These are phyloP conservation scores for Cordyceps sp. DNA, from an alignment of 2,329 filamentous ascomycete species.

Conservation along the genomic window DNA sequence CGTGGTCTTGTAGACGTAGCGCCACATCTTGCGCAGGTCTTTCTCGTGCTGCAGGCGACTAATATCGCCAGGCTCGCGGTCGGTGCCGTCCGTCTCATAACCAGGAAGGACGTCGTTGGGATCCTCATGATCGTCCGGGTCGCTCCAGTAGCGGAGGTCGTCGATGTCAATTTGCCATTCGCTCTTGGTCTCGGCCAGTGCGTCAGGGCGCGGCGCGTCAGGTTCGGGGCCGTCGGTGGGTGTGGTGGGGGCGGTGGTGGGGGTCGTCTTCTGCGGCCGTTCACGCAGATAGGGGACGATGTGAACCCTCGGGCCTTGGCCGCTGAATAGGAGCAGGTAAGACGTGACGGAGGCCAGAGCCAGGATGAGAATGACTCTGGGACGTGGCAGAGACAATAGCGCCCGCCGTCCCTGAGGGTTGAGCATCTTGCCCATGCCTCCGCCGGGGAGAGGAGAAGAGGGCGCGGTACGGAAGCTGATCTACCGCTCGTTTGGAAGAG, in stretches of 20 bases:
- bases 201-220: not conserved
- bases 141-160: conserved; percentile 18
- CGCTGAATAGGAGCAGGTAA: conserved; percentile 25
- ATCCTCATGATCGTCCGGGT: conserved; percentile 18
- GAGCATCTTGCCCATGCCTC: conserved; percentile 16
- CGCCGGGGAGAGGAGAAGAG: no score
- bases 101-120: conserved; percentile 17
- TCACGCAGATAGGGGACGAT: conserved; percentile 16
- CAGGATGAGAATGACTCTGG: conserved; percentile 24
- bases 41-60: conserved; percentile 21
- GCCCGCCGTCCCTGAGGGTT: conserved; percentile 12
- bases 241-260: not conserved
- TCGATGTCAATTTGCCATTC: conserved; percentile 18
- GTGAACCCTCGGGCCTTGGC: conserved; percentile 14
- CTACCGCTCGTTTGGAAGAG: no score
- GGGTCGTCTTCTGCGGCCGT: no score
- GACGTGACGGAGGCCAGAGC: conserved; percentile 21
- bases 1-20: conserved; percentile 22
- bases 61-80: conserved; percentile 14
- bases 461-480: no score
- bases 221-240: not conserved
- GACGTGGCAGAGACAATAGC: conserved; percentile 18
- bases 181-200: conserved; percentile 5
- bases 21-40: conserved; percentile 24
- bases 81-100: conserved; percentile 19